Conservation (phyloP, 2,329 filamentous ascomycete genomes). For the Polychaeton citri region DNA sequence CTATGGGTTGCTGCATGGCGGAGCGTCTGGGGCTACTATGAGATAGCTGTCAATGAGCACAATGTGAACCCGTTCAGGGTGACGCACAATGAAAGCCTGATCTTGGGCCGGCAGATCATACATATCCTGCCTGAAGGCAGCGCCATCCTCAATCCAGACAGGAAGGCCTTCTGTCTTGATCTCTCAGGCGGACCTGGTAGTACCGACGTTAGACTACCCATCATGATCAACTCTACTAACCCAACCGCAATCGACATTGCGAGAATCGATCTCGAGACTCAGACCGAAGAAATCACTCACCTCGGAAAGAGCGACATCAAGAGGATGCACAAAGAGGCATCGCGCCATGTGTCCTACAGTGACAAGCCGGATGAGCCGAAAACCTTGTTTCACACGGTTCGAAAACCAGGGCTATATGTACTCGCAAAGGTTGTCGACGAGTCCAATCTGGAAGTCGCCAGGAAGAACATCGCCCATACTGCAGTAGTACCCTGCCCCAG, state of each 20-base stretch:
- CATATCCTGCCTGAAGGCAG: constrained; percentile 92
- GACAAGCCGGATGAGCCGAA: constrained; percentile 26
- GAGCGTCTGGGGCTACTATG: constrained; percentile 70
- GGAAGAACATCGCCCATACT: constrained; percentile 57
- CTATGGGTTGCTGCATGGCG: constrained; percentile 63
- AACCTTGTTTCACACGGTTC: constrained; percentile 56
- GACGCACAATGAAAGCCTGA: constrained; percentile 82
- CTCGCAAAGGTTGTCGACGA: constrained; percentile 79
- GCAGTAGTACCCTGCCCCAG: constrained; percentile 78
- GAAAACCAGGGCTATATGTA: constrained; percentile 78
- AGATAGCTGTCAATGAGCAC: constrained; percentile 84
- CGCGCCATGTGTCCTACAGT: constrained; percentile 40
- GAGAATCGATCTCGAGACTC: constrained; percentile 71
- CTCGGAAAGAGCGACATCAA: constrained; percentile 63
- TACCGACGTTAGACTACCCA: constrained; percentile 51
- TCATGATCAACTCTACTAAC: constrained; percentile 85
- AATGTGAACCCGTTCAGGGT: constrained; percentile 81
- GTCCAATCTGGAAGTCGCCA: constrained; percentile 63
- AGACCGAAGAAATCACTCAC: constrained; percentile 64
- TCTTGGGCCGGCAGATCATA: constrained; percentile 92
- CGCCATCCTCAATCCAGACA: constrained; percentile 73
- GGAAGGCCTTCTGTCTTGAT: constrained; percentile 69
- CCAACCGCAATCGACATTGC: constrained; percentile 82
- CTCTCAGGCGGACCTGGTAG: not conserved
- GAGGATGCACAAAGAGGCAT: constrained; percentile 56